These are phyloP conservation scores for Agapanthus africanus DNA, from an alignment of 106 monocot species.

Conservation along the genomic window DNA sequence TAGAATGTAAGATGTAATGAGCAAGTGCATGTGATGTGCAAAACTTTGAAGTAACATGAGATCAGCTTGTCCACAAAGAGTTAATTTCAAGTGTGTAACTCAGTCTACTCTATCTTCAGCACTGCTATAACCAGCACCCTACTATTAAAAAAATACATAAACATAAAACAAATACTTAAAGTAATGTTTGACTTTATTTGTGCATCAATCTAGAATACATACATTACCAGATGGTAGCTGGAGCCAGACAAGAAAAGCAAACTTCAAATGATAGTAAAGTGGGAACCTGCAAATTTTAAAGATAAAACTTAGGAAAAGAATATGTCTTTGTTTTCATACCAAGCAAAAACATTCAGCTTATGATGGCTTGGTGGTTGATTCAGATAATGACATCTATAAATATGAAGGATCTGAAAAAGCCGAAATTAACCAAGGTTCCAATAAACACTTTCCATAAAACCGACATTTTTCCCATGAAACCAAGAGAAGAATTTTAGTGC, in stretches of 20 bases:
- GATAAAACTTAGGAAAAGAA: background rate
- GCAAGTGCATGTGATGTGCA: no score
- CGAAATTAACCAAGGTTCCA: background rate
- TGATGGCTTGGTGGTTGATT: background rate
- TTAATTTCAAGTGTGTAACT: background rate
- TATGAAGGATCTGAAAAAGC: background rate
- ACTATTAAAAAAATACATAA: background rate
- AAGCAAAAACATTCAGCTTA: background rate
- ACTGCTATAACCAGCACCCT: constrained; percentile 1
- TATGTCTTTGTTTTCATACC: no score
- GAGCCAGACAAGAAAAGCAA: constrained; percentile 92
- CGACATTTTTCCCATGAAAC: background rate
- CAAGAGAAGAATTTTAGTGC: background rate
- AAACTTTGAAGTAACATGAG: background rate
- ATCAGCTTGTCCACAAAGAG: background rate
- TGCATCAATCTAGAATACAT: constrained; percentile 15
- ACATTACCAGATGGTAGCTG: constrained; percentile 76
- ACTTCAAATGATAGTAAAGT: constrained; percentile 76
- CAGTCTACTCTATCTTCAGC: background rate
- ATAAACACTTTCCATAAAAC: background rate
- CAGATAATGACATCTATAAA: background rate
- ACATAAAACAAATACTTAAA: no score
- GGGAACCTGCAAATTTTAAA: constrained; percentile 49
- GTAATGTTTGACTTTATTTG: background rate
- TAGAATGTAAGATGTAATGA: no score